Base-by-base conservation (phyloP, 129 eudicot genomes). In the Kitagawia praeruptora region DNA sequence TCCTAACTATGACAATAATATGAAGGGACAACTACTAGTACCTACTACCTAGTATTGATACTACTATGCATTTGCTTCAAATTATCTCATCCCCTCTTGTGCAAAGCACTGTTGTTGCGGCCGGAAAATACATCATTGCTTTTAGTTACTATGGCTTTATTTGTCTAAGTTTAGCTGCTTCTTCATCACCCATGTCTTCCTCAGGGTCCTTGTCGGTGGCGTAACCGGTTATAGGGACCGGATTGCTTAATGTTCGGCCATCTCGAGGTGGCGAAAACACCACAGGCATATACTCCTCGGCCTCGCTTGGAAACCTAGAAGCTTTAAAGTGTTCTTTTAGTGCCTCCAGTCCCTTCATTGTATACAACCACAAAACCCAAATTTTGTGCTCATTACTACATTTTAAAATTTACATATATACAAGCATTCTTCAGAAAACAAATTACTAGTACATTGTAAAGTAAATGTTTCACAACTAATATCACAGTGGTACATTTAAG, bases 261-360 rank as follows among this genome's bases (percentile, higher is more conserved):
- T 94, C 97, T 39, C 97, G 89, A 14, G 97, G 91, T 0, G 98
- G 98, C 23, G 92, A 78, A 80, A 94, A 92, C 0, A 85, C 78
- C 0, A 94, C 97, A 15, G 97, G 98, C 90, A 94, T 83, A 81
- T 94, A 92, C 75, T 94, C 98, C 18, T 92, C 96, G 2, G 78
- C 87, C 6, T 90, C 90, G 23, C 93, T 78, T 34, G 97, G 97
- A 77, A 94, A 94, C 85, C 90, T 94, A 27, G 97, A 90, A 83
- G 87, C 92, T 86, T 84, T 94, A 87, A 94, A 94, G 79, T 94
- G 98, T 53, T 92, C 97, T 86, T 88, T 92, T 56, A 94, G 74
- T 19, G 98, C 96, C 39, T 94, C 96, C 13, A 91, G 19, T 14
- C 97, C 97, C 98, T 91, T 27, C 12, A 10, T 58, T n/a, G 8